Evolutionary conservation across 1,284 basidiomycete genomes (phyloP), one percentile per base, ranked within the genome.

Genomic region (Earliella scabrosa): DNA sequence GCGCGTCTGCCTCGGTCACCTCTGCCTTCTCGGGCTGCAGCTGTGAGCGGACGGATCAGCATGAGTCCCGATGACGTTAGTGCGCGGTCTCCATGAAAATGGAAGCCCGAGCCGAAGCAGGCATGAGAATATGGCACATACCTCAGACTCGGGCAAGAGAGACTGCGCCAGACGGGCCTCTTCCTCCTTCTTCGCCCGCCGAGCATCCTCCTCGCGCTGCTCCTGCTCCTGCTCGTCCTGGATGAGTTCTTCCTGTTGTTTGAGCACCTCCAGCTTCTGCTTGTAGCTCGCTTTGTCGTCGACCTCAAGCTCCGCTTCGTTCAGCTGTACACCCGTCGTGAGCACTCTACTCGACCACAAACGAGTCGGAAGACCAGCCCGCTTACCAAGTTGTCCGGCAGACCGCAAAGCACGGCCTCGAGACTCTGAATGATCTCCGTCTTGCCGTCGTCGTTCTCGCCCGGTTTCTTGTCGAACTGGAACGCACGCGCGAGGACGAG

Each of bases 151-250:
- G 66, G 91, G 92, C 59, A 93, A 73, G 49, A 92, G 82, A 29
- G 86, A 87, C 67, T 89, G 82, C 27, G 89, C 91, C 61, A 88
- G 81, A 48, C 82, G 86, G 31, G 88, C 82, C 71, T 95, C 93
- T 65, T 83, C 80, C 58, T 93, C 92, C 68, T 87, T 87, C 72
- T 90, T 89, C 41, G 88, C 90, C 65, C 93, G 88, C 60, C 94
- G 87, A 35, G 95, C 92, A 67, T 92, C 92, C 68, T 94, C 91
- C 72, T 97, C 96, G 73, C 97, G 96, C 73, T 93, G 86, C 67
- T 99, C 97, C 75, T 99, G 97, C 72, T 98, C 97, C 62, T 96
- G 88, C 75, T 99, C 97, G 71, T 98, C 97, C 73, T 98, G 96
- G 71, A 99, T 99, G 58, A 99, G 91, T 74, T 99, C 97, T 72